Evolutionary conservation across 2,329 filamentous ascomycete genomes (phyloP).

Genomic region (Hymenoscyphus infarciens): DNA sequence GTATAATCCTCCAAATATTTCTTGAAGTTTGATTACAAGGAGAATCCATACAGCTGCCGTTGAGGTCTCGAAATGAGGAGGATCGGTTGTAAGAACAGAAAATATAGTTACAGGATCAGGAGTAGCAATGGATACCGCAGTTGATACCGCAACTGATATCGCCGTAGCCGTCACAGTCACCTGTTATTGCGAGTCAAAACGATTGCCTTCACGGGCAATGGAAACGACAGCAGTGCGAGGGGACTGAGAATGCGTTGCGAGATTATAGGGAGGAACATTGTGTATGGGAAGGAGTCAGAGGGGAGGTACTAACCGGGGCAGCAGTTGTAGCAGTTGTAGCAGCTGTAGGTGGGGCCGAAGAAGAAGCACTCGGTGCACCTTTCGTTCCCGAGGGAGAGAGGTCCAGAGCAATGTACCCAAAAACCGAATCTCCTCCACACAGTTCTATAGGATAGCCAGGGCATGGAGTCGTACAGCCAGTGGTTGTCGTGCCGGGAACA

Average conservation of each 20-base stretch:
- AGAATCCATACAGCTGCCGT: constrained; percentile 4
- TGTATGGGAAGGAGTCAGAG: background rate
- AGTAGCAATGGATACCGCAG: constrained; percentile 9
- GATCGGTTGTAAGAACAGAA: constrained; percentile 13
- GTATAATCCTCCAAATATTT: constrained; percentile 8
- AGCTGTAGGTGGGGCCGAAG: constrained; percentile 21
- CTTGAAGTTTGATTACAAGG: constrained; percentile 38
- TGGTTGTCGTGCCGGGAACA: constrained; percentile 47
- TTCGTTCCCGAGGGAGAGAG: constrained; percentile 56
- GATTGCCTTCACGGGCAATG: constrained; percentile 28
- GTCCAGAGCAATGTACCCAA: constrained; percentile 60
- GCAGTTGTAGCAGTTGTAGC: constrained; percentile 21
- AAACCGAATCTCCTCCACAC: constrained; percentile 62
- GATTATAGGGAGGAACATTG: background rate
- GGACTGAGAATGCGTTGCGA: constrained; percentile 5
- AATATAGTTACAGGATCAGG: constrained; percentile 32
- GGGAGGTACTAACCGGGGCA: constrained; percentile 27
- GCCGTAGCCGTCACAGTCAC: constrained; percentile 28
- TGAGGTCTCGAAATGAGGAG: constrained; percentile 10
- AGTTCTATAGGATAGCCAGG: constrained; percentile 65
- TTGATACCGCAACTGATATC: background rate
- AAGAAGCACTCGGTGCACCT: constrained; percentile 13
- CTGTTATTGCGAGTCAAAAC: constrained; percentile 35
- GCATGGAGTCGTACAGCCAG: constrained; percentile 55
- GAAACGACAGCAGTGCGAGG: constrained; percentile 7